phyloP scores from a whole-genome alignment of 768 basidiomycete genomes.

The Hirschioporus abietinus region DNA sequence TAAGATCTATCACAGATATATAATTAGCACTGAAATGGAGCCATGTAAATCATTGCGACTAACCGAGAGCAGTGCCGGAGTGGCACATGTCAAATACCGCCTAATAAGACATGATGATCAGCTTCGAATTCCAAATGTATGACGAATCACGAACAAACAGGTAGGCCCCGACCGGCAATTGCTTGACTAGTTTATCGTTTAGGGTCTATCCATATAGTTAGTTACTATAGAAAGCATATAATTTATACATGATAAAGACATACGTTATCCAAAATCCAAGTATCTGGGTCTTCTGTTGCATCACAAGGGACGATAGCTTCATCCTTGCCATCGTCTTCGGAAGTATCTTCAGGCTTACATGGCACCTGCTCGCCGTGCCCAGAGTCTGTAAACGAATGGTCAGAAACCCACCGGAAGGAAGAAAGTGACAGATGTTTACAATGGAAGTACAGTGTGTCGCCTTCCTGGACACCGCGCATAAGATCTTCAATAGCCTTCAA shows the following conservation, averaged over 20 bases:
- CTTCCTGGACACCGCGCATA: neutral
- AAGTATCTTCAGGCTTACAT: neutral
- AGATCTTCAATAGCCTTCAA: neutral
- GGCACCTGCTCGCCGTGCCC: neutral
- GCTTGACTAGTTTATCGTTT: neutral
- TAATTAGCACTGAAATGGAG: neutral
- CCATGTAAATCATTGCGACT: neutral
- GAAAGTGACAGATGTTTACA: neutral
- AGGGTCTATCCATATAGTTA: neutral
- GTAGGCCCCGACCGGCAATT: neutral
- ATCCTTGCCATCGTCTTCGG: neutral
- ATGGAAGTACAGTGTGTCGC: neutral
- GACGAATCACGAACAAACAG: neutral
- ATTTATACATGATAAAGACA: neutral
- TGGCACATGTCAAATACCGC: neutral
- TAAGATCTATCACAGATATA: neutral
- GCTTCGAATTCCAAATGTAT: neutral
- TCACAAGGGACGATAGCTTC: neutral
- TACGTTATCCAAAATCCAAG: neutral
- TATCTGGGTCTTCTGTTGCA: neutral
- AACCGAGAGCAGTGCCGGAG: neutral
- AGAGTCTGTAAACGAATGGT: neutral
- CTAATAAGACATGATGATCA: neutral
- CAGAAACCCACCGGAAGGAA: neutral
- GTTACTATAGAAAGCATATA: neutral